These are phyloP conservation scores for Neurospora sp. DNA, from an alignment of 495 filamentous ascomycete genomes.

Conservation along the genomic window DNA sequence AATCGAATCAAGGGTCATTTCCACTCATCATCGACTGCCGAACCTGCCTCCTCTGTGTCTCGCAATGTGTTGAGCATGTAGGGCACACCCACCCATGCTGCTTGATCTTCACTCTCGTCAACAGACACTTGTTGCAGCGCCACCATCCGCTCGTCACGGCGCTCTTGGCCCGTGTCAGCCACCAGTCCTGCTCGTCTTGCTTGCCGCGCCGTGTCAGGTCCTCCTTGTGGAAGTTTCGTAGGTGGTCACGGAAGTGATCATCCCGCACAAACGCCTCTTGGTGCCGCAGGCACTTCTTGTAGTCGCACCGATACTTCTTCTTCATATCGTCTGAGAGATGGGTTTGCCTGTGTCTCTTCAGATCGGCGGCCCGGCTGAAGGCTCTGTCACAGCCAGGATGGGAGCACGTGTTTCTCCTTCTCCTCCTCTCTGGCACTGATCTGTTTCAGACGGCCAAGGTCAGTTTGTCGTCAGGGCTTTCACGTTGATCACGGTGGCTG, in stretches of 20 bases:
- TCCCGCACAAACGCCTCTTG: conserved; percentile 28
- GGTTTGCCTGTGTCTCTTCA: conserved; percentile 33
- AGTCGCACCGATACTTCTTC: conserved; percentile 32
- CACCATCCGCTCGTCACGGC: conserved; percentile 32
- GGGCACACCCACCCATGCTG: conserved; percentile 30
- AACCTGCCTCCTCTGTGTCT: conserved; percentile 16
- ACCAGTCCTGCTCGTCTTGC: conserved; percentile 12
- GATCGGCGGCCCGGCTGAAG: conserved; percentile 39
- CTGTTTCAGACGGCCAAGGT: background rate
- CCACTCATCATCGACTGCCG: background rate
- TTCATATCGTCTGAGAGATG: conserved; percentile 28
- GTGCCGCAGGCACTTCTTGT: conserved; percentile 27
- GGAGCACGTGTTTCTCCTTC: conserved; percentile 17
- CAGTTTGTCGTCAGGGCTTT: background rate
- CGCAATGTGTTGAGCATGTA: conserved; percentile 31
- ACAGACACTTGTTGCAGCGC: conserved; percentile 37
- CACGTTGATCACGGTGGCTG: background rate
- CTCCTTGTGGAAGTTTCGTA: conserved; percentile 39
- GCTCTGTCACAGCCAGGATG: conserved; percentile 20
- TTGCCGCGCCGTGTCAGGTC: conserved; percentile 30
- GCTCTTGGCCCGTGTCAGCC: conserved; percentile 5
- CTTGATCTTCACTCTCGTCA: conserved; percentile 20
- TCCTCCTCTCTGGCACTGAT: background rate
- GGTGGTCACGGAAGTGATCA: conserved; percentile 42
- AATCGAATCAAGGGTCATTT: background rate